Conservation (phyloP, 164 flowering plant genomes). For the Saururus chinensis region DNA sequence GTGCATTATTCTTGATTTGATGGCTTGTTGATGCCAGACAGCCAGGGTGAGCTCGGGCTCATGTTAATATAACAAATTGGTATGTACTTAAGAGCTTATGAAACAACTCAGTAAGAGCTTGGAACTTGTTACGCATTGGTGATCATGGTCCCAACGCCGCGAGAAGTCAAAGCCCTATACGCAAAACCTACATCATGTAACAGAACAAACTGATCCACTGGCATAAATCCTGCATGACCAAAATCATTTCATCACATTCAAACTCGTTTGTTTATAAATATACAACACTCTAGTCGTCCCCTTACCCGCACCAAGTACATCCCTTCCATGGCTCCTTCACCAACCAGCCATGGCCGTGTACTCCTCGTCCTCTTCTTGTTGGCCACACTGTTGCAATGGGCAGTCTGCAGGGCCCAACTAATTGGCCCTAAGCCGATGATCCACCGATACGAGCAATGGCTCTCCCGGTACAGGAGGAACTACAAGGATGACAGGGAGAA, state of each 20-base stretch:
- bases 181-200: background rate
- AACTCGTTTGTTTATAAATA: too few species aligned
- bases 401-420: background rate
- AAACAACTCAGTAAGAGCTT: too few species aligned
- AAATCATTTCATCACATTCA: background rate
- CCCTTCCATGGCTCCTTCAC: background rate
- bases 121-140: too few species aligned
- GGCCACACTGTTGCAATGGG: background rate
- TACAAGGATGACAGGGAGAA: conserved; percentile 26
- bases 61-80: too few species aligned
- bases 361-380: background rate
- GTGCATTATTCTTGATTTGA: too few species aligned
- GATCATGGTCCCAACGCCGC: background rate
- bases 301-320: background rate
- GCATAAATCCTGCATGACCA: background rate
- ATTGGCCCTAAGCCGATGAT: conserved; percentile 10
- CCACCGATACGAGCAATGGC: conserved; percentile 40
- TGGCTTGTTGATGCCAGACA: too few species aligned
- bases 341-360: background rate
- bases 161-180: background rate
- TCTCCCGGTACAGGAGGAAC: conserved; percentile 11
- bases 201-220: background rate
- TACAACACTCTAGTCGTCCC: background rate
- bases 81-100: too few species aligned
- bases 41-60: too few species aligned